phyloP scores from a whole-genome alignment of 177 flowering plant species.

The Vitis hybrid region DNA sequence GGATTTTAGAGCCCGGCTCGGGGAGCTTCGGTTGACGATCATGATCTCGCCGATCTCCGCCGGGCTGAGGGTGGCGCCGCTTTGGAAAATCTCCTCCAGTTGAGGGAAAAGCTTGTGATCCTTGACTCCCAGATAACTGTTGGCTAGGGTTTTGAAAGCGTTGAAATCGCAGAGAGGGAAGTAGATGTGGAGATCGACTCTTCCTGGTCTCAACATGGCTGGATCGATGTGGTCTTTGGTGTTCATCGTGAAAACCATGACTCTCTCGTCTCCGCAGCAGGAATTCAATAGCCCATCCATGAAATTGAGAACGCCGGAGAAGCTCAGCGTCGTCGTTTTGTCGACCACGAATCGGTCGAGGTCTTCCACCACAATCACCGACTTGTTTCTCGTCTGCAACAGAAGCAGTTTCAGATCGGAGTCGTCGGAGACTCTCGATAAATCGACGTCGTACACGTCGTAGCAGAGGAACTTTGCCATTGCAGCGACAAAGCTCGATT shows the following conservation, averaged over 20 bases:
- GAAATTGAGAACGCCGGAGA: conserved; percentile 62
- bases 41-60: conserved; percentile 89
- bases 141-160: conserved; percentile 69
- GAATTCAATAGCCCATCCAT: conserved; percentile 74
- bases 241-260: conserved; percentile 85
- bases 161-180: conserved; percentile 83
- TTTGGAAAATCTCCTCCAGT: conserved; percentile 75
- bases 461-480: conserved; percentile 76
- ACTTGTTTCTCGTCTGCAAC: conserved; percentile 48
- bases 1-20: conserved; percentile 82
- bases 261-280: conserved; percentile 76
- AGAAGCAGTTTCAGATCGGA: conserved; percentile 64
- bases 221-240: conserved; percentile 59
- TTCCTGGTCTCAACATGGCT: conserved; percentile 66
- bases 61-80: conserved; percentile 64
- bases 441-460: conserved; percentile 82
- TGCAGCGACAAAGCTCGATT: conserved; percentile 80
- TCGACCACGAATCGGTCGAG: conserved; percentile 56
- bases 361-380: conserved; percentile 75
- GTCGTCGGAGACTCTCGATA: conserved; percentile 45
- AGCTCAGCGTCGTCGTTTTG: conserved; percentile 44
- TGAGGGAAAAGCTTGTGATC: conserved; percentile 88
- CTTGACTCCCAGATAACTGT: conserved; percentile 68
- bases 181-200: conserved; percentile 77
- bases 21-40: conserved; percentile 79